A percentile compares a stretch with the other conserved stretches of the same genome.
Evolutionary conservation across 2,329 filamentous ascomycete genomes (phyloP).

Genomic region (Diaporthe humulicola): DNA sequence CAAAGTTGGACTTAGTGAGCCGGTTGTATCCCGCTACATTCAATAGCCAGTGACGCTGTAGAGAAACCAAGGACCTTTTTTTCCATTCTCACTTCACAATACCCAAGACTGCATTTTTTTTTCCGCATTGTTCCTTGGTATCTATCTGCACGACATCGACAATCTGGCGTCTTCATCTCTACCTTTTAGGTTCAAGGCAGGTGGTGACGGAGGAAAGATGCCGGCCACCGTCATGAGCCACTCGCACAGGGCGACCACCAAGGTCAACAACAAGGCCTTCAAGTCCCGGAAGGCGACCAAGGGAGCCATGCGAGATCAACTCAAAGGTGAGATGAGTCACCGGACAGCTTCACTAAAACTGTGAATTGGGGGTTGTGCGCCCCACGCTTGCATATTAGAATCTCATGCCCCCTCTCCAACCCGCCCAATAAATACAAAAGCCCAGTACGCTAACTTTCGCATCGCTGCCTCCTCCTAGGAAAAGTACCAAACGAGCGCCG

Average conservation of each 20-base stretch:
- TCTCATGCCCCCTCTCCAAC: background rate
- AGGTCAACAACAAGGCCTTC: slow-evolving; percentile 88
- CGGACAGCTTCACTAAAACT: background rate
- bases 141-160: slow-evolving; percentile 42
- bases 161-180: slow-evolving; percentile 72
- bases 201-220: slow-evolving; percentile 77
- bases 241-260: slow-evolving; percentile 94
- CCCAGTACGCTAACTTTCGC: background rate
- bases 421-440: background rate
- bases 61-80: background rate
- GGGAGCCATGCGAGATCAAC: slow-evolving; percentile 83
- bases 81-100: background rate
- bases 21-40: background rate
- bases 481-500: slow-evolving; percentile 83
- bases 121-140: background rate
- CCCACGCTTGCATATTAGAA: slow-evolving; percentile 11
- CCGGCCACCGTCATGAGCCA: slow-evolving; percentile 77
- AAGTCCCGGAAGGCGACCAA: slow-evolving; percentile 94
- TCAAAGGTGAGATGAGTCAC: slow-evolving; percentile 75
- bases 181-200: slow-evolving; percentile 91
- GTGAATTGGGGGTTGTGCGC: background rate
- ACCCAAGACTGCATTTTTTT: background rate
- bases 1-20: slow-evolving; percentile 10
- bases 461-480: slow-evolving; percentile 62
- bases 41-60: background rate